Evolutionary conservation across 495 filamentous ascomycete species (phyloP).

Genomic region (Usnea hakonensis): DNA sequence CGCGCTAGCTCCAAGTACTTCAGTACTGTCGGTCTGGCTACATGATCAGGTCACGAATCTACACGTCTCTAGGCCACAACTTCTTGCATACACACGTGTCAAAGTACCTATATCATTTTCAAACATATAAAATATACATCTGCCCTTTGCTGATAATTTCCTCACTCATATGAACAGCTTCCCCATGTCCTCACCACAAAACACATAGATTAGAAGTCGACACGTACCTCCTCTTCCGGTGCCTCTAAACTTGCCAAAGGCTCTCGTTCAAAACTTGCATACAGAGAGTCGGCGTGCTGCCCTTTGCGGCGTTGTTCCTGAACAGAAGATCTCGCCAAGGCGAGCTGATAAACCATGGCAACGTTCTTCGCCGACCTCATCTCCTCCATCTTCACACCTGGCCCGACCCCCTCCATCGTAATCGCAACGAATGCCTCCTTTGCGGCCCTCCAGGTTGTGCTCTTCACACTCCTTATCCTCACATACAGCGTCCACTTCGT

Average conservation of each 20-base stretch:
- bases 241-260: too few species aligned
- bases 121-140: neutral
- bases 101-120: conserved; percentile 2
- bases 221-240: neutral
- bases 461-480: conserved; percentile 65
- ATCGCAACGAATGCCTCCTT: conserved; percentile 88
- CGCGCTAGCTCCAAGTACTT: too few species aligned
- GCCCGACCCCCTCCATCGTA: conserved; percentile 77
- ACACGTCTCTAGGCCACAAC: conserved; percentile 10
- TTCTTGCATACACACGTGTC: conserved; percentile 10
- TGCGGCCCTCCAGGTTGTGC: conserved; percentile 69
- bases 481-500: conserved; percentile 87
- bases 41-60: conserved; percentile 9
- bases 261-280: neutral
- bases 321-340: neutral
- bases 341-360: conserved; percentile 49
- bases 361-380: conserved; percentile 76
- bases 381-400: conserved; percentile 85
- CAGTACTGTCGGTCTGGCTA: too few species aligned
- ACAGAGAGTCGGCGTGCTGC: neutral
- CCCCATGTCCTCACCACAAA: neutral
- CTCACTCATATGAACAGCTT: neutral
- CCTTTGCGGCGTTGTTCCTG: neutral
- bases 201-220: neutral
- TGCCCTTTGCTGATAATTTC: neutral